Conservation (phyloP, 192 early-diverging fungal genomes). For the Gonapodya sp. region DNA sequence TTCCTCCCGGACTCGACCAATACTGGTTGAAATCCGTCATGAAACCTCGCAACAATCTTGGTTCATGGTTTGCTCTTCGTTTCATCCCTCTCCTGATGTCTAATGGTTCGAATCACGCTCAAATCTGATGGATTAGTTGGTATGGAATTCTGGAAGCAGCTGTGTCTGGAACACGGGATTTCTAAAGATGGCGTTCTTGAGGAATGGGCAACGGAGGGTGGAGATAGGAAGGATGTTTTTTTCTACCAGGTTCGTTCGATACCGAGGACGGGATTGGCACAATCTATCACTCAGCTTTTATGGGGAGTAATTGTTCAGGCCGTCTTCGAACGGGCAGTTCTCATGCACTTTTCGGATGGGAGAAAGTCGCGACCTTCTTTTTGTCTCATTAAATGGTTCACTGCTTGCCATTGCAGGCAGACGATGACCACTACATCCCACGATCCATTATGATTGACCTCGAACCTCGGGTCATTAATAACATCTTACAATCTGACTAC, state of each 20-base stretch:
- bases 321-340: no score
- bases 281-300: no score
- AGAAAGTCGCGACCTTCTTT: no score
- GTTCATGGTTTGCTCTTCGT: background rate
- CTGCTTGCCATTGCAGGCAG: conserved; percentile 48
- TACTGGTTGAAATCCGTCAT: no score
- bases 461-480: conserved; percentile 89
- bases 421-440: conserved; percentile 97
- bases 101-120: background rate
- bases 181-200: conserved; percentile 86
- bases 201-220: conserved; percentile 78
- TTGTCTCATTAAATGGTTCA: background rate
- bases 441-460: conserved; percentile 84
- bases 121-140: conserved; percentile 54
- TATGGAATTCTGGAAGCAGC: conserved; percentile 85
- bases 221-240: conserved; percentile 95
- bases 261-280: no score
- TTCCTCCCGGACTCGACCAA: background rate
- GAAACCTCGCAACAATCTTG: no score
- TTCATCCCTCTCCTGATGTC: background rate
- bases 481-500: conserved; percentile 73
- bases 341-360: no score
- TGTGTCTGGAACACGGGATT: conserved; percentile 94
- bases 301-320: no score
- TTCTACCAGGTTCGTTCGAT: conserved; percentile 73